These are phyloP conservation scores for Aspergillus jensenii DNA, from an alignment of 2,329 filamentous ascomycete species.

Conservation along the genomic window DNA sequence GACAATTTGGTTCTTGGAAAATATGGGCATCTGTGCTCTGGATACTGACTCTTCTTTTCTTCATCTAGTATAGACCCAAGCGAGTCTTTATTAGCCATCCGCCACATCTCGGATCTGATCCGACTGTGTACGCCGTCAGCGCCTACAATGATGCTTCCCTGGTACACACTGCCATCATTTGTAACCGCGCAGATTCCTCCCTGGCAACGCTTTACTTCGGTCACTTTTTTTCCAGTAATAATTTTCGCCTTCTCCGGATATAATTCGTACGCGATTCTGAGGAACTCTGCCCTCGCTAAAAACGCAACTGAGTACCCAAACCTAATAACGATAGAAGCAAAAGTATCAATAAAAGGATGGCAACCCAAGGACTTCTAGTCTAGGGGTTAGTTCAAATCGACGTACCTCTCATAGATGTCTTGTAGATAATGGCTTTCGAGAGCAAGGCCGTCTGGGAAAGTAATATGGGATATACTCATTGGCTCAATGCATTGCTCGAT, in stretches of 20 bases:
- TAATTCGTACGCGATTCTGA: conserved; percentile 23
- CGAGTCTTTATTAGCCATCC: conserved; percentile 10
- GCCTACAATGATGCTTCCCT: not conserved
- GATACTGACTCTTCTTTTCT: conserved; percentile 10
- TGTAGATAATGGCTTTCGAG: conserved; percentile 9
- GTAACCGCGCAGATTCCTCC: conserved; percentile 19
- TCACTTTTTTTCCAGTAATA: conserved; percentile 28
- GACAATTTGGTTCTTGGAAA: not conserved
- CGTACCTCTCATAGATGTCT: conserved; percentile 3
- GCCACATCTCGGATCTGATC: conserved; percentile 32
- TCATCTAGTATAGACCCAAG: not conserved
- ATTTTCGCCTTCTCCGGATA: conserved; percentile 32
- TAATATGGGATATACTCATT: conserved; percentile 7
- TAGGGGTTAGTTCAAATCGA: not conserved
- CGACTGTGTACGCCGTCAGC: conserved; percentile 3
- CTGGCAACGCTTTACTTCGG: conserved; percentile 22
- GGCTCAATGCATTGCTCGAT: conserved; percentile 18
- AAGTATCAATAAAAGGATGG: not conserved
- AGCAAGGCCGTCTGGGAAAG: conserved; percentile 14
- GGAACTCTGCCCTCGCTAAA: conserved; percentile 19
- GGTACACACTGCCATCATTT: not conserved
- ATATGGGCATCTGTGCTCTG: not conserved
- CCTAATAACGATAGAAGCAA: not conserved
- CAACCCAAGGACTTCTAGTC: not conserved
- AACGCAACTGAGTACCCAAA: conserved; percentile 21